Evolutionary conservation across 306 rosid genomes (phyloP), one percentile per base, ranked within the genome.

Genomic region (Acacia confusa): DNA sequence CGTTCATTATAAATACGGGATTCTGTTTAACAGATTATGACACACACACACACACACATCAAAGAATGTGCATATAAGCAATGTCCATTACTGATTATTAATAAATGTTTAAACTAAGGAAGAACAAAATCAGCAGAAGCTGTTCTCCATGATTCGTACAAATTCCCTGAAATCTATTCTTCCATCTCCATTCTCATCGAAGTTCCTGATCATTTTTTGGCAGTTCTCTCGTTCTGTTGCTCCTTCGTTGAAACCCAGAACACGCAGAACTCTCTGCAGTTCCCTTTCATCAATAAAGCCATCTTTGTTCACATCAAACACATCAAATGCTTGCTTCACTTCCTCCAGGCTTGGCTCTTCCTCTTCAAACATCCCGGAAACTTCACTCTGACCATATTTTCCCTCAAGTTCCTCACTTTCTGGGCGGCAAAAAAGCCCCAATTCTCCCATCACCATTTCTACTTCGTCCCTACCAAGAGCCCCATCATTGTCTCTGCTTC

Each of bases 301-400:
- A 85, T 95, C 97, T 79, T 82, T 79, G 83, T 93, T 95, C 84
- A 76, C 79, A 87, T 95, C 99, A 84, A 89, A 93, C 60, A 93
- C 95, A 81, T 93, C 89, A 78, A 95, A 95, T 81, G 98, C 97
- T 74, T 89, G 88, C 80, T 93, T 95, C 81, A 95, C 81, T 82
- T 95, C 99, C 78, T 85, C 93, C 72, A 93, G 66, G 77, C 97
- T 91, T 6, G 99, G 99, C 72, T 95, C 98, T 71, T 95, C 97
- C 74, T 93, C 99, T 17, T 93, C 92, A 89, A 95, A 93, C 88
- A 93, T 74, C 41, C 41, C 87, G 52, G 88, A 84, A 67, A 89
- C 52, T 57, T 89, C 91, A 61, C 77, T 69, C 52, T 84, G 75
- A 71, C 81, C 70, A 77, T 88, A 80, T n/a, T 55, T 79, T 25